Base-by-base conservation (phyloP, 805 yeast genomes). In the Blastobotrys terrestris region DNA sequence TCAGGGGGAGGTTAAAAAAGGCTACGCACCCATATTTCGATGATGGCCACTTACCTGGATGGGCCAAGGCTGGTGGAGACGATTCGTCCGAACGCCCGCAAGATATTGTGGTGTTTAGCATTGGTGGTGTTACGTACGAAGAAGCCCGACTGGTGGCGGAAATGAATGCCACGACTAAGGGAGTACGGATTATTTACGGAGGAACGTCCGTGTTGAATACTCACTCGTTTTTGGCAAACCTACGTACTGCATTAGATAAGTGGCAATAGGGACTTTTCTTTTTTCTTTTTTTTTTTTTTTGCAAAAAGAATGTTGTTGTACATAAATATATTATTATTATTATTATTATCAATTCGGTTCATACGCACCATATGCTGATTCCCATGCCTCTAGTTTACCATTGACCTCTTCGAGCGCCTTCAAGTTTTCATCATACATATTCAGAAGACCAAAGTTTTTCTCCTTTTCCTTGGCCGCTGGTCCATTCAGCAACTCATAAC, bases 41-140 rank as follows among this genome's bases (percentile, higher is more conserved):
- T 31, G 70, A 68, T 26, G 62, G 62, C 46, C 55, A 59, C 45
- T 60, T 65, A 16, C 63, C 66, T 2, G 15, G 51, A 11, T 60
- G 63, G 62, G 62, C 62, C n/a, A 35, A 22, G 14, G 22, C 44
- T 16, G 45, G 50, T 19, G 53, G 59, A 5, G 58, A 52, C 7
- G 64, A 58, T 14, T 61, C 60, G 26, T 40, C 58, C 22, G 73
- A 70, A 49, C 53, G 62, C 39, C 71, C 72, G 7, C 70, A 65
- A 52, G 70, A 69, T 46, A 61, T 71, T 14, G 58, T 73, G 22
- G 68, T 73, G 18, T 72, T 70, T 52, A 61, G 72, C 15, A 80
- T 88, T 49, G 98, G 97, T 3, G 99, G 99, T 14, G 85, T 79
- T 1, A 92, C 98, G 0, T 89, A 81, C 65, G 98, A 92, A 67